Evolutionary conservation across 441 rosid genomes (phyloP), one percentile per base, ranked within the genome.

Genomic region (Gossypium trilobum): DNA sequence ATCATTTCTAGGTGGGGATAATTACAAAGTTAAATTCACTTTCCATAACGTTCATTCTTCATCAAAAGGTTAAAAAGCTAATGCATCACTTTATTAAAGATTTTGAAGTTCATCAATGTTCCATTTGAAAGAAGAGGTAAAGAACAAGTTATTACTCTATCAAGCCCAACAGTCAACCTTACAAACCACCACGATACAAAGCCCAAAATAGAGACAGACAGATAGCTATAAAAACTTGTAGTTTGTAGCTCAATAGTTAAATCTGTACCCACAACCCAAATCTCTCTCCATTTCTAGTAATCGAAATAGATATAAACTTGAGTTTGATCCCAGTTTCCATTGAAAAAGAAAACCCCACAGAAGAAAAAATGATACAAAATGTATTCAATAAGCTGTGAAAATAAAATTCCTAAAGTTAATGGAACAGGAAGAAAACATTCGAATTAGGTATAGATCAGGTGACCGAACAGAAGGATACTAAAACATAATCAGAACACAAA

Each of bases 231-330:
- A 48, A 36, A 62, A 36, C 0, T 1, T 2, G 3, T 57, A 7
- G 7, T 6, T 5, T 48, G 5, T 66, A 66, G 78, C 59, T 74
- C 63, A 59, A 72, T 76, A 70, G 76, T 77, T 77, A 51, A 67
- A 59, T 72, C 70, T 19, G 60, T 54, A 51, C 0, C 25, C 23
- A 44, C 36, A 66, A n/a, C 48, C 11, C 20, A 6, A 22, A 46
- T 1, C 7, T 22, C 2, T 0, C 14, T 44, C 14, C 4, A 10
- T 9, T 44, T 44, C 11, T 8, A 2, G 46, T 61, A 10, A 7
- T 61, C 3, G 0, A 2, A 16, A 33, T 2, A 61, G 11, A 61
- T 61, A 60, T 29, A 46, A 0, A 22, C n/a, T 66, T 66, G 2
- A 5, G 0, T 25, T 23, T 11, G 4, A 39, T 51, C 13, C 20